A percentile compares a stretch with the other conserved stretches of the same genome.
These are phyloP conservation scores for Solanum rostratum DNA, from an alignment of 257 asterid species.

Conservation along the genomic window DNA sequence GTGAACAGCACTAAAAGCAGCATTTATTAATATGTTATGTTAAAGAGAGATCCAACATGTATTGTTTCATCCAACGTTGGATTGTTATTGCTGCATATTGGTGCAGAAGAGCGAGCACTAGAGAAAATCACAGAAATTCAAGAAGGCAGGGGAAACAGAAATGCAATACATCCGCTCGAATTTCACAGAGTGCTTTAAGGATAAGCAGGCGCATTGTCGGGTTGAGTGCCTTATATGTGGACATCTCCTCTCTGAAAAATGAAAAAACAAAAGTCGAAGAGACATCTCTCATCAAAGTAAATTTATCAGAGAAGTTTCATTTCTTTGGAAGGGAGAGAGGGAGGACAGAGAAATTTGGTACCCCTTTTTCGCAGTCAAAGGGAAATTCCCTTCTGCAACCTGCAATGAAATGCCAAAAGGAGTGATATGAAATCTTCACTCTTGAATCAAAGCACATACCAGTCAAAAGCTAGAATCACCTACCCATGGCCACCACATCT, in stretches of 20 bases:
- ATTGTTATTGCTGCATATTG: not conserved
- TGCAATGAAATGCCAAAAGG: slow-evolving; percentile 17
- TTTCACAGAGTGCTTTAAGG: slow-evolving; percentile 89
- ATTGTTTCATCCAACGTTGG: not conserved
- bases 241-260: slow-evolving; percentile 55
- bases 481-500: slow-evolving; percentile 92
- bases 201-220: slow-evolving; percentile 55
- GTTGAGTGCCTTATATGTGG: slow-evolving; percentile 59
- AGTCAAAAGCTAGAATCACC: slow-evolving; percentile 10
- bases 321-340: not conserved
- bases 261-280: not conserved
- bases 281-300: not conserved
- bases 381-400: slow-evolving; percentile 81
- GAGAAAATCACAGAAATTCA: not conserved
- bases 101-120: not conserved
- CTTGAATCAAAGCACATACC: not conserved
- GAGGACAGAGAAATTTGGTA: slow-evolving; percentile 15
- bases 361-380: slow-evolving; percentile 69
- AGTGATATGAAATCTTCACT: slow-evolving; percentile 4
- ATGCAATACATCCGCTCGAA: slow-evolving; percentile 68
- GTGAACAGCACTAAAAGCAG: not conserved
- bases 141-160: not conserved
- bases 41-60: not conserved
- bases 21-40: not conserved
- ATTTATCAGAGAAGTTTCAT: not conserved